These are phyloP conservation scores for Capsella rubella DNA, from an alignment of 441 rosid species.

Conservation along the genomic window DNA sequence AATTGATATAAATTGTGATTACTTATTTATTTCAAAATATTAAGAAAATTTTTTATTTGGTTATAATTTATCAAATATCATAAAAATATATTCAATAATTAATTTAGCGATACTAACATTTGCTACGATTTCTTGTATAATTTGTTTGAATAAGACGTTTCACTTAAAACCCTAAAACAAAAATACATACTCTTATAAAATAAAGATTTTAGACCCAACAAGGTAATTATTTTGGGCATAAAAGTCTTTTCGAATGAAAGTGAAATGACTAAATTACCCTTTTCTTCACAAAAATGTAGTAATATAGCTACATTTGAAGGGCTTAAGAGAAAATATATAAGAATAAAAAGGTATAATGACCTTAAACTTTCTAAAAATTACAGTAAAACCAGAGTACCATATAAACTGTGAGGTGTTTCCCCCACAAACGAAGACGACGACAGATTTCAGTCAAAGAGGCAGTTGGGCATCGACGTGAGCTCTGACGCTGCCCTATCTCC, in stretches of 20 bases:
- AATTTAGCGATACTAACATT: too few relatives aligned
- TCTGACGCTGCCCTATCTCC: conserved; percentile 11
- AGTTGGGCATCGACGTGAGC: conserved; percentile 30
- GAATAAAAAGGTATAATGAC: background rate
- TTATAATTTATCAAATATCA: too few relatives aligned
- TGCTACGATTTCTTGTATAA: background rate
- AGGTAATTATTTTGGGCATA: background rate
- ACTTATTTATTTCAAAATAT: too few relatives aligned
- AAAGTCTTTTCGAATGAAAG: background rate
- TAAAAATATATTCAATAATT: too few relatives aligned
- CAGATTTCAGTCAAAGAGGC: conserved; percentile 44
- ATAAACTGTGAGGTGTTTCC: conserved; percentile 36
- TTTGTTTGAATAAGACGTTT: background rate
- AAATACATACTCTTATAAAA: background rate
- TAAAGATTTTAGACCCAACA: background rate
- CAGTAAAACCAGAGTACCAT: conserved; percentile 36
- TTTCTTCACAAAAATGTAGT: conserved; percentile 11
- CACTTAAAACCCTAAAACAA: background rate
- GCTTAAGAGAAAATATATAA: conserved; percentile 1
- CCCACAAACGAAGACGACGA: conserved; percentile 37
- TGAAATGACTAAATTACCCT: background rate
- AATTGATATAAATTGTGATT: too few relatives aligned
- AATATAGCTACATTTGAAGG: conserved; percentile 5
- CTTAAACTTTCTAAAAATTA: conserved; percentile 30
- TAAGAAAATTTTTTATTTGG: too few relatives aligned